Base-by-base conservation (phyloP, 2,329 filamentous ascomycete species). In the Trichoderma polysporum region DNA sequence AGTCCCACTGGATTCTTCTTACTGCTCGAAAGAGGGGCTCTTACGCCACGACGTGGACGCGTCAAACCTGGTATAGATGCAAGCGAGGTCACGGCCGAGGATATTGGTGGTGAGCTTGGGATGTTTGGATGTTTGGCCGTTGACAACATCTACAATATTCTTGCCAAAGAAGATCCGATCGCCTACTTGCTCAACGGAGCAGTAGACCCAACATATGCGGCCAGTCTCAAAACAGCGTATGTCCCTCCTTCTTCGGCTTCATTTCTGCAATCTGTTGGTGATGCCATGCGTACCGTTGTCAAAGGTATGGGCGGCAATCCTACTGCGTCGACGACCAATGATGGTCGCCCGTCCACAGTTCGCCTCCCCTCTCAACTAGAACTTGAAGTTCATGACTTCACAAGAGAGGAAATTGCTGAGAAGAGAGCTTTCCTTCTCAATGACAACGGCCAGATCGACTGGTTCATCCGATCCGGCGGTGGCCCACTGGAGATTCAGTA, bases 361-460 rank as follows among this genome's bases (percentile, higher is more conserved):
- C 84, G 86, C 47, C 80, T 88, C 41, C 86, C 84, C 0, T 90
- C 85, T 17, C 88, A 88, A 72, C 81, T 98, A n/a, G 95, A 99
- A 77, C 85, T 99, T 60, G 94, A 98, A 75, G 94, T 94, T 0
- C 95, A 98, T 75, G 91, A 99, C 76, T 99, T 99, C 76, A 91
- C 91, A 0, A 87, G 92, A 2, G 94, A 98, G 77, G 94, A 97
- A 73, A 87, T 97, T 62, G 94, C 94, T 0, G 95, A 98, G 80
- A 93, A 90, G 76, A 90, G 94, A 72, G 93, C 94, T 70, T 90
- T 89, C 69, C 78, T 97, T 8, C 86, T 99, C 4, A 99, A 99
- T 72, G 95, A 99, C 73, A 98, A 98, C 71, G 94, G 94, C 0
- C 95, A 99, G 79, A 90, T 99, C 47, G 95, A 99, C 76, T 99